Evolutionary conservation across 78 protist species (phyloP).

Genomic region (Polysphondylium violaceum): DNA sequence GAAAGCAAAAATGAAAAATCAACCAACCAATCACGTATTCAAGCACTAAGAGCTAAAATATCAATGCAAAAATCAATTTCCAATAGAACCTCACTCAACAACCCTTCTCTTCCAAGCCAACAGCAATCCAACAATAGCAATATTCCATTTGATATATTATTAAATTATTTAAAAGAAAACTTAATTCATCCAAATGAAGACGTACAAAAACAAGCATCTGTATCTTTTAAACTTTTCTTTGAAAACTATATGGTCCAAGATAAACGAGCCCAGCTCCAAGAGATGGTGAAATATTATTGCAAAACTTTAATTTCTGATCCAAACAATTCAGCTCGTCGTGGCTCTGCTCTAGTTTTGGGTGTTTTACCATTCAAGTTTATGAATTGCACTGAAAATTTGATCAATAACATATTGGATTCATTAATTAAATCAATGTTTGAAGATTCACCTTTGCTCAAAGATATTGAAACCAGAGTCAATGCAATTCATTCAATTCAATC

Average conservation of each 20-base stretch:
- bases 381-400: not conserved
- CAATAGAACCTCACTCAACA: not conserved
- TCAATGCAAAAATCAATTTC: conserved; percentile 33
- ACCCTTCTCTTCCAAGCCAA: conserved; percentile 17
- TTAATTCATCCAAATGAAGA: conserved; percentile 70
- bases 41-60: conserved; percentile 57
- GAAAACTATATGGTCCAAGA: conserved; percentile 29
- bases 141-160: conserved; percentile 21
- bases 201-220: conserved; percentile 70
- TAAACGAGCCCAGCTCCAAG: not conserved
- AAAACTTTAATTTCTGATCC: conserved; percentile 17
- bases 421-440: conserved; percentile 26
- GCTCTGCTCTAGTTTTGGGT: conserved; percentile 70
- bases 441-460: conserved; percentile 70
- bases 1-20: not conserved
- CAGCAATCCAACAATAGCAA: not conserved
- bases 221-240: conserved; percentile 67
- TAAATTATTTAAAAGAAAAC: conserved; percentile 57
- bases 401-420: conserved; percentile 15
- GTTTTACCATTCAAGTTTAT: conserved; percentile 26
- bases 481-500: conserved; percentile 46
- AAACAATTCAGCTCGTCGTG: conserved; percentile 74
- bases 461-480: conserved; percentile 93
- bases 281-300: not conserved
- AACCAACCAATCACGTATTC: not conserved